phyloP scores from a whole-genome alignment of 257 asterid genomes.

The Jaltomata sinuosa region DNA sequence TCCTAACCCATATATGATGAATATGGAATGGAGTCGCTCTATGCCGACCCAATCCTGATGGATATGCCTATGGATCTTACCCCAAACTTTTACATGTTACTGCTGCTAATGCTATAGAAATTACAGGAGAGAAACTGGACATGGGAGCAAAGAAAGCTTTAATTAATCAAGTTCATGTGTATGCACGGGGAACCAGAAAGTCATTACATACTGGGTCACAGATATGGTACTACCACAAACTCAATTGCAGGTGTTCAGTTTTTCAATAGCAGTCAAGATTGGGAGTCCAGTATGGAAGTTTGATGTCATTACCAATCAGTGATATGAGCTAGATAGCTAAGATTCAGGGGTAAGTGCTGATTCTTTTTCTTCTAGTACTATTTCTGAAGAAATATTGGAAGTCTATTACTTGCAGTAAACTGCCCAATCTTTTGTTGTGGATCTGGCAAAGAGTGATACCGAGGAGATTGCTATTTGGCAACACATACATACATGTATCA shows the following conservation, averaged over 20 bases:
- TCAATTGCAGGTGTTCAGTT: background rate
- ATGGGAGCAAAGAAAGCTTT: background rate
- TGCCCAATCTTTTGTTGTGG: background rate
- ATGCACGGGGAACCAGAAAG: background rate
- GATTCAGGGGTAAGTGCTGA: background rate
- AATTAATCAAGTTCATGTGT: background rate
- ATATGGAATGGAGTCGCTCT: background rate
- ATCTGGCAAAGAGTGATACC: background rate
- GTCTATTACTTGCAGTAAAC: background rate
- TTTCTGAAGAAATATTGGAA: background rate
- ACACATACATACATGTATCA: background rate
- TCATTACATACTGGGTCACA: background rate
- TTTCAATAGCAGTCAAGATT: background rate
- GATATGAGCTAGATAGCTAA: background rate
- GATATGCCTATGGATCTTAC: background rate
- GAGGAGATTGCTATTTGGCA: background rate
- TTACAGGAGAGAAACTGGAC: background rate
- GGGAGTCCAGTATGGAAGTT: background rate
- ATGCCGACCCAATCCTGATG: background rate
- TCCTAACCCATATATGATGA: background rate
- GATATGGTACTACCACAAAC: background rate
- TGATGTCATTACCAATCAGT: background rate
- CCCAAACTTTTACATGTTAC: background rate
- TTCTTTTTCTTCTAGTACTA: background rate
- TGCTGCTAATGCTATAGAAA: background rate